These are phyloP conservation scores for Panicum miliaceum DNA, from an alignment of 176 grass and related monocot genomes.

Conservation along the genomic window DNA sequence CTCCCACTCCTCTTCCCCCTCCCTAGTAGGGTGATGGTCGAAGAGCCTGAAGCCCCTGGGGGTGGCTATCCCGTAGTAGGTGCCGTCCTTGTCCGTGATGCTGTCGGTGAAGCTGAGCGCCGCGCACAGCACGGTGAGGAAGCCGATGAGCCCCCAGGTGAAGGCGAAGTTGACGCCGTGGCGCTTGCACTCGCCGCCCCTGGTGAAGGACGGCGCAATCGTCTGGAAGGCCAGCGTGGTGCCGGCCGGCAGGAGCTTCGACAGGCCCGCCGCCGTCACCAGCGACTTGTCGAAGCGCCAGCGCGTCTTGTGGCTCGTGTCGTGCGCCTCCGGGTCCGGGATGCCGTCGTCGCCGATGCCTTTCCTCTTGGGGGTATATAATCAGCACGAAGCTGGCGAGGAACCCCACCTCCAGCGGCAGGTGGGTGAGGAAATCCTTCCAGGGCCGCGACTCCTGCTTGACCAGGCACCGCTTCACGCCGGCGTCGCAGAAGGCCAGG, in stretches of 20 bases:
- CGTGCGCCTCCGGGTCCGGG: no score
- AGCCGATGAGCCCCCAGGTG: neutral
- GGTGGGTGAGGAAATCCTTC: neutral
- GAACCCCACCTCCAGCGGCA: neutral
- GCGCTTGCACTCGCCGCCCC: neutral
- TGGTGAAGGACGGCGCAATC: neutral
- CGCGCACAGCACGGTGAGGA: neutral
- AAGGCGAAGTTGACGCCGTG: constrained; percentile 7
- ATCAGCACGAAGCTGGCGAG: neutral
- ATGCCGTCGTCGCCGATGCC: constrained; percentile 10
- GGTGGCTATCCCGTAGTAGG: neutral
- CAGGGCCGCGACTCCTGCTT: neutral
- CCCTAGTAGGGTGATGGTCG: neutral
- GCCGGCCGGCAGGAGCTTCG: neutral
- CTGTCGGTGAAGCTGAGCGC: neutral
- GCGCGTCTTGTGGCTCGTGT: no score
- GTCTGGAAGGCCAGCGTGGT: neutral
- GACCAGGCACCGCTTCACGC: neutral
- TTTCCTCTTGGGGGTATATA: neutral
- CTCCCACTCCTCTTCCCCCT: no score
- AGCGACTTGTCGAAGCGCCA: no score
- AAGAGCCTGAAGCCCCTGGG: neutral
- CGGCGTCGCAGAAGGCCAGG: neutral
- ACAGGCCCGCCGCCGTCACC: neutral
- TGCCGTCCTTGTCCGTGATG: neutral